phyloP scores from a whole-genome alignment of 257 asterid genomes.

The Lycium barbarum region DNA sequence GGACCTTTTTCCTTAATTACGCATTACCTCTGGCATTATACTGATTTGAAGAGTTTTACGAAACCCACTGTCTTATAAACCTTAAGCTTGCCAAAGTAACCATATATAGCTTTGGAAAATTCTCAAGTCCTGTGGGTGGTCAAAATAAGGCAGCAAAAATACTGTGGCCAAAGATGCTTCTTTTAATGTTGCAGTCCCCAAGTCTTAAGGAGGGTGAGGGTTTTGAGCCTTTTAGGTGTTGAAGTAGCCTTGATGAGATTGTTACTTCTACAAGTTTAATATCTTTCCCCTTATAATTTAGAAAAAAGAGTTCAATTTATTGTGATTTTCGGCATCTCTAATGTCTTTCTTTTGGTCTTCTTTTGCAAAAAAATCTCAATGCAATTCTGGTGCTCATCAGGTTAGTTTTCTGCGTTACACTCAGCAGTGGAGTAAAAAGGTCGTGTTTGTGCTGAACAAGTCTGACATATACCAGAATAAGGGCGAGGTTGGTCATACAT shows the following conservation, averaged over 20 bases:
- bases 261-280: neutral
- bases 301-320: neutral
- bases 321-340: neutral
- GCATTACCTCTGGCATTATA: neutral
- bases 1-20: neutral
- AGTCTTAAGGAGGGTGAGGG: neutral
- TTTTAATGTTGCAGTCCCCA: neutral
- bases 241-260: slow-evolving; percentile 19
- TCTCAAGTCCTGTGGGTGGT: neutral
- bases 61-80: neutral
- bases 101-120: neutral
- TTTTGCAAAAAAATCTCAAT: slow-evolving; percentile 36
- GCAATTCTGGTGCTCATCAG: slow-evolving; percentile 50
- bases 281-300: neutral
- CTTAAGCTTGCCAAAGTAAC: neutral
- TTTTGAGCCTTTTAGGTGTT: slow-evolving; percentile 20
- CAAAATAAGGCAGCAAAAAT: neutral
- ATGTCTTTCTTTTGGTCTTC: slow-evolving; percentile 10
- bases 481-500: slow-evolving; percentile 68
- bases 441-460: slow-evolving; percentile 90
- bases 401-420: slow-evolving; percentile 90
- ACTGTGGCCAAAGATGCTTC: neutral
- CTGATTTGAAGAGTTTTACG: slow-evolving; percentile 10
- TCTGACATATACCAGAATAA: slow-evolving; percentile 74
- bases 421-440: slow-evolving; percentile 93